Percentiles rank a stretch among this genome's conserved stretches.
These are phyloP conservation scores for Biscogniauxia marginata DNA, from an alignment of 2,329 filamentous ascomycete genomes.

Conservation along the genomic window DNA sequence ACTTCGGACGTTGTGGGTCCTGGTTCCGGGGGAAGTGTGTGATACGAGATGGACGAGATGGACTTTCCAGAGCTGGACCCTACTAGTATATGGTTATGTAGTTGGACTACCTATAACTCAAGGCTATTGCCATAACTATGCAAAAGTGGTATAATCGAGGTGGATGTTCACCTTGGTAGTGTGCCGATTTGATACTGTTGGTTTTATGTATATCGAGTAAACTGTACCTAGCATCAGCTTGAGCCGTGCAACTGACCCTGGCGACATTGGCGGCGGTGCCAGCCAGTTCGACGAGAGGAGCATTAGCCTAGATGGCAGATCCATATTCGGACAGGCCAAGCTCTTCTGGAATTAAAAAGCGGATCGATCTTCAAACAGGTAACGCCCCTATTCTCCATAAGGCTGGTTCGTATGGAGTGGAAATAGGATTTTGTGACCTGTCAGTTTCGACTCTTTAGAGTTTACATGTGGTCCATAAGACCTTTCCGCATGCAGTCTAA, in stretches of 20 bases:
- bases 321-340: neutral
- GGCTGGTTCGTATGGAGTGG: neutral
- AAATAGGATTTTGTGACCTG: constrained; percentile 5
- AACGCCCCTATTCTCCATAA: neutral
- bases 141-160: neutral
- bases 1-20: neutral
- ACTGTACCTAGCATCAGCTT: too few relatives aligned
- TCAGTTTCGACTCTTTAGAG: constrained; percentile 4
- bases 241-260: too few relatives aligned
- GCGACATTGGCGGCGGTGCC: neutral
- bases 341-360: neutral
- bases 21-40: neutral
- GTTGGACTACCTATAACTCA: too few relatives aligned
- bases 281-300: neutral
- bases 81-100: neutral
- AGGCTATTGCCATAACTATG: too few relatives aligned
- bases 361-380: neutral
- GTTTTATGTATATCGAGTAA: neutral
- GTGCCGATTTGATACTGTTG: neutral
- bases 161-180: neutral
- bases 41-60: neutral
- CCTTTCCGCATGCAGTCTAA: constrained; percentile 2
- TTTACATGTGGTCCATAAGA: neutral
- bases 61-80: neutral
- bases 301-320: neutral